These are phyloP conservation scores for Rhinocladiella similis DNA, from an alignment of 2,329 filamentous ascomycete genomes.

Conservation along the genomic window DNA sequence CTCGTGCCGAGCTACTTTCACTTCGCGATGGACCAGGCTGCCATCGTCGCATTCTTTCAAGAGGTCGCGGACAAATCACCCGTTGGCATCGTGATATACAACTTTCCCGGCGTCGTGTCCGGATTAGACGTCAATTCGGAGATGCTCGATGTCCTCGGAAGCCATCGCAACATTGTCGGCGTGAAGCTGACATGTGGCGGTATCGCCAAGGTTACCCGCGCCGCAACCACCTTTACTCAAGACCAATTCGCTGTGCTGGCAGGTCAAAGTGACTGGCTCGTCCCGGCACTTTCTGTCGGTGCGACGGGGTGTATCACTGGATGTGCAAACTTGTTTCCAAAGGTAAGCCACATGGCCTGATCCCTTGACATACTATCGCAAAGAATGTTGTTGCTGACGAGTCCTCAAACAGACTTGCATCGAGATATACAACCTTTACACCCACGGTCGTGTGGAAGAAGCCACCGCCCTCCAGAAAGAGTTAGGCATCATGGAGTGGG, in stretches of 20 bases:
- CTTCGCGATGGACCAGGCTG: slow-evolving; percentile 60
- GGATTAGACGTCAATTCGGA: slow-evolving; percentile 68
- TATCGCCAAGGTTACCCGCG: slow-evolving; percentile 59
- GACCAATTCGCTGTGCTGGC: no score
- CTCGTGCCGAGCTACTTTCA: slow-evolving; percentile 76
- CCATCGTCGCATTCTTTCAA: slow-evolving; percentile 63
- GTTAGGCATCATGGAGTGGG: slow-evolving; percentile 53
- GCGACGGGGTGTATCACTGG: slow-evolving; percentile 63
- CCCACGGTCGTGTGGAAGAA: slow-evolving; percentile 48
- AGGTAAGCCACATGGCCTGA: slow-evolving; percentile 29
- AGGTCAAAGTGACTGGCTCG: slow-evolving; percentile 47
- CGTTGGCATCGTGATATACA: slow-evolving; percentile 68
- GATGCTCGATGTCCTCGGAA: slow-evolving; percentile 56
- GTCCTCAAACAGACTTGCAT: no score
- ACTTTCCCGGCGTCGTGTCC: slow-evolving; percentile 66
- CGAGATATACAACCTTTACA: slow-evolving; percentile 51
- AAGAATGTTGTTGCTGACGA: no score
- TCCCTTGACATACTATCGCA: no score
- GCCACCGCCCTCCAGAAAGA: slow-evolving; percentile 53
- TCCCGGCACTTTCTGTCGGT: slow-evolving; percentile 60
- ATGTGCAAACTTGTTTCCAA: slow-evolving; percentile 63
- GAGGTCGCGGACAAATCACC: slow-evolving; percentile 62
- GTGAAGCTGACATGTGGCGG: slow-evolving; percentile 68
- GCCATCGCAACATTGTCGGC: slow-evolving; percentile 65
- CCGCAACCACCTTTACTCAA: no score